Conservation (phyloP, 306 rosid genomes). For the Psophocarpus tetragonolobus region DNA sequence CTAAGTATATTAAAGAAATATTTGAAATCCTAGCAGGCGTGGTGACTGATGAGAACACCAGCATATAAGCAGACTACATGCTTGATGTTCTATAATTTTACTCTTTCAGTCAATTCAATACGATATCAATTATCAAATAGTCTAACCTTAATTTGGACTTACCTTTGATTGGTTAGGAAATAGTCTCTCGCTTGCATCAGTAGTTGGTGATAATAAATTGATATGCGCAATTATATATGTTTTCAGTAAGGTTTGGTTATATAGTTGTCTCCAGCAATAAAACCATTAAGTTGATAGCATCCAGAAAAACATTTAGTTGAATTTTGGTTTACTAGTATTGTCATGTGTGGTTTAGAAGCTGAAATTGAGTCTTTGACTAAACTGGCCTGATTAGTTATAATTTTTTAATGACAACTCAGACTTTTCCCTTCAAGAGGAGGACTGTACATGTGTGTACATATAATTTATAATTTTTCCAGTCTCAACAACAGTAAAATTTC, state of each 20-base stretch:
- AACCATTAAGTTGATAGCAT: background rate
- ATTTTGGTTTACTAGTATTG: conserved; percentile 9
- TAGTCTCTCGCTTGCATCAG: background rate
- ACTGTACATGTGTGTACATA: background rate
- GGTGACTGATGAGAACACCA: conserved; percentile 1
- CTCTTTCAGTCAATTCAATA: conserved; percentile 21
- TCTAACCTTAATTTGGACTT: conserved; percentile 37
- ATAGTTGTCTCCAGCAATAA: background rate
- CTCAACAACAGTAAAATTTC: background rate
- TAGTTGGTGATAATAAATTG: background rate
- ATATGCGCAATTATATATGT: conserved; percentile 1
- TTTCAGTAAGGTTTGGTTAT: conserved; percentile 20
- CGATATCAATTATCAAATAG: background rate
- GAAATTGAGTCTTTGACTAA: background rate
- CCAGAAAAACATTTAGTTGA: conserved; percentile 8
- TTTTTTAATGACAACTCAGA: background rate
- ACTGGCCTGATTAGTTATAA: background rate
- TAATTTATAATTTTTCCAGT: conserved; percentile 5
- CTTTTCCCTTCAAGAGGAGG: background rate
- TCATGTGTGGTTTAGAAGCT: background rate
- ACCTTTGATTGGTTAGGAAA: background rate
- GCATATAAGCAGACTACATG: conserved; percentile 2
- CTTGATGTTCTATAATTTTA: background rate
- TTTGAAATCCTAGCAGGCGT: conserved; percentile 19
- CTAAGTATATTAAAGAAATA: conserved; percentile 3